A percentile compares a stretch with the other conserved stretches of the same genome.
Evolutionary conservation across 1,284 basidiomycete genomes (phyloP).

Genomic region (Macrocybe sp.): DNA sequence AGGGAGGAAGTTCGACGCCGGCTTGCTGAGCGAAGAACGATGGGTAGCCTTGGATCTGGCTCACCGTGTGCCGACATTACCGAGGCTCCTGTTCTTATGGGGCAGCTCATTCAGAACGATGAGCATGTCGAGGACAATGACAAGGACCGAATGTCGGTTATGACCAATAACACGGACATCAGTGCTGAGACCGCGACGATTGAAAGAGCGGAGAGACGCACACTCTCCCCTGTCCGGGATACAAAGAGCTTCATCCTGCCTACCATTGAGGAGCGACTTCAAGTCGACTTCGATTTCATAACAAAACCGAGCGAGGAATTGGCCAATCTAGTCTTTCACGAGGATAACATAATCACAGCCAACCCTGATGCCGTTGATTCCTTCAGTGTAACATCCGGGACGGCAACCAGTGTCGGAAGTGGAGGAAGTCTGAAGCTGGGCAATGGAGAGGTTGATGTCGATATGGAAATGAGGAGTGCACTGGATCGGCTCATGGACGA

Average conservation of each 20-base stretch:
- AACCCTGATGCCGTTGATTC: neutral
- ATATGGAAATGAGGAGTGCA: constrained; percentile 70
- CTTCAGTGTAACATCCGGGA: neutral
- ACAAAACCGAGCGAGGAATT: too few species aligned
- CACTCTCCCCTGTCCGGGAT: constrained; percentile 9
- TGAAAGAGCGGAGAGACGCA: constrained; percentile 36
- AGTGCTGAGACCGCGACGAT: constrained; percentile 44
- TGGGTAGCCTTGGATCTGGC: neutral
- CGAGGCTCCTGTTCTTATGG: neutral
- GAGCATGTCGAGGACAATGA: constrained; percentile 23
- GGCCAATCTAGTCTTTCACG: too few species aligned
- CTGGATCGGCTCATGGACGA: constrained; percentile 76
- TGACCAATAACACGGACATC: constrained; percentile 34
- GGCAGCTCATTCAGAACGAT: constrained; percentile 1
- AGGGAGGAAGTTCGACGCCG: constrained; percentile 49
- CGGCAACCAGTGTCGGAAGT: constrained; percentile 18
- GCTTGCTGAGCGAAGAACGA: constrained; percentile 31
- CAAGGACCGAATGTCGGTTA: constrained; percentile 31
- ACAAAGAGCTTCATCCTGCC: constrained; percentile 30
- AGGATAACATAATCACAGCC: too few species aligned
- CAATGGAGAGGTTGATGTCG: constrained; percentile 43
- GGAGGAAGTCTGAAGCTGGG: constrained; percentile 26
- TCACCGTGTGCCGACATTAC: constrained; percentile 8
- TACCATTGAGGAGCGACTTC: constrained; percentile 21
- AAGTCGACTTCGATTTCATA: constrained; percentile 42